Percentiles rank a stretch among this genome's conserved stretches.
Conservation (phyloP, 208 protist genomes). For the Wallacemonas sp. region DNA sequence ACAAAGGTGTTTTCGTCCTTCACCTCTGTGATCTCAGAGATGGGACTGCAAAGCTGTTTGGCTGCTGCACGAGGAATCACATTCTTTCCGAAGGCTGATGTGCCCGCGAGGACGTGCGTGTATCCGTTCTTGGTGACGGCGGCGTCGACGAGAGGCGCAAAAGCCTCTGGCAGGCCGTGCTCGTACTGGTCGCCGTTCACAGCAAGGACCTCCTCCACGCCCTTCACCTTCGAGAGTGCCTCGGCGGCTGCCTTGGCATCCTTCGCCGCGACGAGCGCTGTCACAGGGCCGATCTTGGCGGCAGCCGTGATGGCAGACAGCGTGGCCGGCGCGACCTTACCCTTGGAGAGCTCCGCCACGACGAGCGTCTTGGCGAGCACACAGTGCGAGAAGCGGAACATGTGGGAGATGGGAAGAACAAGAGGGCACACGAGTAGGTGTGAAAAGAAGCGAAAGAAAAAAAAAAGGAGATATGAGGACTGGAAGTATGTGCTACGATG, state of each 20-base stretch:
- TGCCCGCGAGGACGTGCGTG: constrained; percentile 94
- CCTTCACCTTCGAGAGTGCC: constrained; percentile 65
- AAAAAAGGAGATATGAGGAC: neutral
- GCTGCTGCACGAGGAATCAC: constrained; percentile 94
- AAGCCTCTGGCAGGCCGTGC: constrained; percentile 85
- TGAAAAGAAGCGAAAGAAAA: constrained; percentile 4
- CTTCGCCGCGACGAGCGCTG: constrained; percentile 79
- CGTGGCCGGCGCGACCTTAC: constrained; percentile 71
- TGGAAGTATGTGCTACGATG: neutral
- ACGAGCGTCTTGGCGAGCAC: constrained; percentile 69
- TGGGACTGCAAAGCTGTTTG: constrained; percentile 83
- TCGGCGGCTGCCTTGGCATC: constrained; percentile 37
- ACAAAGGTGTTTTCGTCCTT: constrained; percentile 94
- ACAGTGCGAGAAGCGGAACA: constrained; percentile 47
- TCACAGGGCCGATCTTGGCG: constrained; percentile 76
- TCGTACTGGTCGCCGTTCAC: constrained; percentile 67
- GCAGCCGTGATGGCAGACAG: constrained; percentile 91
- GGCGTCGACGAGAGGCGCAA: constrained; percentile 58
- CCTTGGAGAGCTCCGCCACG: constrained; percentile 62
- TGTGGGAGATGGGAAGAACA: no score
- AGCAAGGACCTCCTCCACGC: constrained; percentile 80
- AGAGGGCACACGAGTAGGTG: neutral
- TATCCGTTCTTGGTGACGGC: constrained; percentile 64
- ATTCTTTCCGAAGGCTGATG: constrained; percentile 95
- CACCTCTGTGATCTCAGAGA: constrained; percentile 94